Evolutionary conservation across 73 alveolate species (phyloP).

Genomic region (Stentor coeruleus): DNA sequence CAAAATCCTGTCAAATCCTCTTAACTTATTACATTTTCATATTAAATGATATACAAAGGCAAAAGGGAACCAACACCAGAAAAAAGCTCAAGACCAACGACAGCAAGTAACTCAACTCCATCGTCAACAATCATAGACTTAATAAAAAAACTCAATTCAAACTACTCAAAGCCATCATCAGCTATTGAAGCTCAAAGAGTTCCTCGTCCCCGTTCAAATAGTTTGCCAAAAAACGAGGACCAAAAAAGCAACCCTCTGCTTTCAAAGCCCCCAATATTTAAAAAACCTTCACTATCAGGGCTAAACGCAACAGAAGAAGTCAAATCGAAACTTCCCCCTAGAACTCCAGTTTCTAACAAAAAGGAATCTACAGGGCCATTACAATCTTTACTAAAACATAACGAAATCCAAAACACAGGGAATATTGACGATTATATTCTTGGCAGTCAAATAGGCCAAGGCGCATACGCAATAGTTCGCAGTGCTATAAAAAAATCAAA

Average conservation of each 20-base stretch:
- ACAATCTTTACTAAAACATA: not conserved
- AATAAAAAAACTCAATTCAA: not conserved
- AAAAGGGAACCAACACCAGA: not conserved
- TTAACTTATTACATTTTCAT: too few relatives aligned
- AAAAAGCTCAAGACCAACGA: not conserved
- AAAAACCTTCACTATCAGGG: not conserved
- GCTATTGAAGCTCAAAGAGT: not conserved
- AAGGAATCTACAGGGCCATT: too few relatives aligned
- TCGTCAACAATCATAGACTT: not conserved
- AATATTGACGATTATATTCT: not conserved
- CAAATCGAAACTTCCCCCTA: not conserved
- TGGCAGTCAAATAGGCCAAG: slow-evolving; percentile 45
- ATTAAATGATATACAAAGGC: not conserved
- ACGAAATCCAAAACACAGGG: not conserved
- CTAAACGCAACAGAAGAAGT: not conserved
- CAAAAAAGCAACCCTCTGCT: not conserved
- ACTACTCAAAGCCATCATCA: not conserved
- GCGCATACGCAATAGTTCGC: slow-evolving; percentile 74
- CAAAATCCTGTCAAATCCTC: too few relatives aligned
- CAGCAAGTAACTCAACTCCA: not conserved
- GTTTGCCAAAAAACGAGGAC: not conserved
- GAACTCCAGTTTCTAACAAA: not conserved
- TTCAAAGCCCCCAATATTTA: not conserved
- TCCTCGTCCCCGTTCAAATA: not conserved
- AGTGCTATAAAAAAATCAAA: slow-evolving; percentile 35